Evolutionary conservation across 2,329 filamentous ascomycete species (phyloP).

Genomic region (Diaporthe vaccinii): DNA sequence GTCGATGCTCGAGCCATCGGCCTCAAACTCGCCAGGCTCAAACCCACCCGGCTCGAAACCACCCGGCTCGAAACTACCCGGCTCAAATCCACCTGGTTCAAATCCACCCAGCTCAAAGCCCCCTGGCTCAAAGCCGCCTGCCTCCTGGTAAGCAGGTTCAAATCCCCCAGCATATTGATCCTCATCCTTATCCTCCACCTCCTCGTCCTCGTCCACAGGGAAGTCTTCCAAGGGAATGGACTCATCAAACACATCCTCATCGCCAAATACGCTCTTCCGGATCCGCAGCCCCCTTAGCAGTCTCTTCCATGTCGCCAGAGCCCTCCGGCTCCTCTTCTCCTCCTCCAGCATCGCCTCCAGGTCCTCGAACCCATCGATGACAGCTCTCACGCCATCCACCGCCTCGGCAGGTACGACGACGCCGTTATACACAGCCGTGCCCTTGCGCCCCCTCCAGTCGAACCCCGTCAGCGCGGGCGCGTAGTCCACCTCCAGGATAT

Average conservation of each 20-base stretch:
- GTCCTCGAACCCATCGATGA: conserved; percentile 77
- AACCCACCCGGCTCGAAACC: conserved; percentile 25
- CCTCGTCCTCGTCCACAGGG: conserved; percentile 57
- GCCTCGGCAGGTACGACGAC: conserved; percentile 81
- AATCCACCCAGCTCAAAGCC: neutral
- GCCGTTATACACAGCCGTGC: conserved; percentile 86
- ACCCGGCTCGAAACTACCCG: neutral
- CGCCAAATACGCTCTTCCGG: conserved; percentile 74
- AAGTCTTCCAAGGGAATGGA: conserved; percentile 29
- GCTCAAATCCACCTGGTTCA: conserved; percentile 21
- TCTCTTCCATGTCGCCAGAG: conserved; percentile 78
- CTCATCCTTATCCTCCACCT: conserved; percentile 54
- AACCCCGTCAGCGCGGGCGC: conserved; percentile 93
- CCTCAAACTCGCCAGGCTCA: conserved; percentile 12
- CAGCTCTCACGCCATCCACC: conserved; percentile 77
- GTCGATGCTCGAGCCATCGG: neutral
- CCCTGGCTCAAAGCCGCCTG: conserved; percentile 41
- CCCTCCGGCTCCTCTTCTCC: conserved; percentile 72
- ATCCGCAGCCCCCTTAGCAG: conserved; percentile 85
- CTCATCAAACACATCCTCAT: conserved; percentile 45
- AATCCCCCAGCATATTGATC: conserved; percentile 40
- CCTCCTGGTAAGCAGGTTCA: neutral
- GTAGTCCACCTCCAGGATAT: conserved; percentile 83
- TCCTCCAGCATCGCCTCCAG: conserved; percentile 74
- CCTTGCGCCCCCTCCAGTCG: conserved; percentile 85